Evolutionary conservation across 371 early-diverging fungal genomes (phyloP), one percentile per base, ranked within the genome.

Genomic region (Basidiobolus heterosporus): DNA sequence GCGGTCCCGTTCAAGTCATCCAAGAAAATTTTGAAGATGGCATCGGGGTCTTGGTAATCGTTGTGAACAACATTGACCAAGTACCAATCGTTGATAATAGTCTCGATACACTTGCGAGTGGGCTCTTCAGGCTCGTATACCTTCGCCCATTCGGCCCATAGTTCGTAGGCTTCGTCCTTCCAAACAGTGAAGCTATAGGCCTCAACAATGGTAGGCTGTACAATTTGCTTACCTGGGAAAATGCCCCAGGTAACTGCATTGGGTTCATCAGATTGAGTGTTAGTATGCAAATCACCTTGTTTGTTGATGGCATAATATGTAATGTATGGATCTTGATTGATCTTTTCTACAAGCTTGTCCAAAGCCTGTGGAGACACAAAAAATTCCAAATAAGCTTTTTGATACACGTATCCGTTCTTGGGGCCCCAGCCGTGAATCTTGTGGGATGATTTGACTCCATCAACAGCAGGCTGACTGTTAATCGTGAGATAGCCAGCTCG

Each of bases 221-320:
- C 70, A 53, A 96, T 88, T 56, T 96, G 95, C 62, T 91, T 91
- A 47, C 92, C 92, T 6, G 94, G 92, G 78, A 96, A 96, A 3
- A 93, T 92, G 50, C 97, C 97, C 97, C 97, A 96, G 6, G 97
- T 94, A 14, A 96, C 91, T 11, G 97, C 95, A 52, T 90, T 94
- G 11, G 92, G 88, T 16, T 78, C 77, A 57, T 87, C 90, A 44
- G 63, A 70, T 35, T 71, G 65, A 41, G 80, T 80, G 66, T 93
- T 94, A 38, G 91, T 89, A 40, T 64, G 61, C 49, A 94, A 69
- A 53, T 90, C 83, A 42, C 93, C 94, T 45, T 77, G 59, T 47
- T 73, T 74, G 65, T 87, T 91, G 44, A 94, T 88, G 3, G 91
- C 92, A 63, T 86, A 85, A 60, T 81, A 96, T 15, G 95, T 91